Evolutionary conservation across 2,329 filamentous ascomycete genomes (phyloP).

Genomic region (Nemania sp.): DNA sequence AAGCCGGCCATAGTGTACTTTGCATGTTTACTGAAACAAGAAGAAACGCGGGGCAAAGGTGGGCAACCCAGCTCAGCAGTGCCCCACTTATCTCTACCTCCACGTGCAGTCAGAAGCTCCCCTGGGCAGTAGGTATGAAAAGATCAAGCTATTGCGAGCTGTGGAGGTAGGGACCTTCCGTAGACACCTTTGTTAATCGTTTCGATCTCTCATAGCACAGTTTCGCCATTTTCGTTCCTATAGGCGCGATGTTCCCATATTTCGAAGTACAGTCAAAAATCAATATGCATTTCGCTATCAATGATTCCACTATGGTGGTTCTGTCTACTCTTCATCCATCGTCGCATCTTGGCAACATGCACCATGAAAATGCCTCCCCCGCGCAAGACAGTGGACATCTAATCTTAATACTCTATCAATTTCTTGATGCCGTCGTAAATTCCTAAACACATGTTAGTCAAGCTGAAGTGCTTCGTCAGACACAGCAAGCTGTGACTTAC

Average conservation of each 20-base stretch:
- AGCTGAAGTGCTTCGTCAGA: neutral
- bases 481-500: slow-evolving; percentile 59
- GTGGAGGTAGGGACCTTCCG: no score
- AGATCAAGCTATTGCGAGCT: no score
- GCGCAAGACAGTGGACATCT: neutral
- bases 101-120: no score
- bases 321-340: neutral
- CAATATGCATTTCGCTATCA: neutral
- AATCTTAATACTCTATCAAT: slow-evolving; percentile 63
- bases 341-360: neutral
- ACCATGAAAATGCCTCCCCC: neutral
- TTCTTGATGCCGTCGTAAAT: slow-evolving; percentile 73
- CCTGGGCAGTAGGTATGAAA: no score
- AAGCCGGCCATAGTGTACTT: no score
- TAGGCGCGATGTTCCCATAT: neutral
- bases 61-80: no score
- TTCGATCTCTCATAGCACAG: no score
- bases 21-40: neutral
- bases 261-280: neutral
- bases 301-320: neutral
- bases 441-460: slow-evolving; percentile 50
- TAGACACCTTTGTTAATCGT: no score
- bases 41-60: slow-evolving; percentile 1
- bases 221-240: no score
- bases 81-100: no score